Percentiles rank a stretch among this genome's conserved stretches.
These are phyloP conservation scores for Malbranchea zuffiana DNA, from an alignment of 2,329 filamentous ascomycete species.

Conservation along the genomic window DNA sequence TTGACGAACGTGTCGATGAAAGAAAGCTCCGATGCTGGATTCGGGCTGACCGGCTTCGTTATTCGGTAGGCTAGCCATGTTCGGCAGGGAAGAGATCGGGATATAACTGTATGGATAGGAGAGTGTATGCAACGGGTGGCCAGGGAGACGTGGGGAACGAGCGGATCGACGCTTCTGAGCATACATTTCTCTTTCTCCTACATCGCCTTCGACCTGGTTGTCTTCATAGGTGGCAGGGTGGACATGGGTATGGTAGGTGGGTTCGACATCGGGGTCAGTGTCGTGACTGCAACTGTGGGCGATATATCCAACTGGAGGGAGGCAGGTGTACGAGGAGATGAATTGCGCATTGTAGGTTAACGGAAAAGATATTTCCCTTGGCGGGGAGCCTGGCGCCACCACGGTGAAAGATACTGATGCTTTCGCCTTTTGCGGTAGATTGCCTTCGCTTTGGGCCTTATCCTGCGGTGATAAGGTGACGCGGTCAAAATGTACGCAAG, in stretches of 20 bases:
- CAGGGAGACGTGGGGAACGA: conserved; percentile 23
- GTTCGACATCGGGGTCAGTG: not conserved
- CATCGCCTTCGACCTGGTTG: not conserved
- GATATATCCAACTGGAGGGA: conserved; percentile 30
- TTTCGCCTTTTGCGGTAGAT: conserved; percentile 19
- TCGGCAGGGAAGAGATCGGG: conserved; percentile 19
- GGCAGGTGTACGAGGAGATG: conserved; percentile 45
- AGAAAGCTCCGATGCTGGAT: not conserved
- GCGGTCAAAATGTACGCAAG: conserved; percentile 10
- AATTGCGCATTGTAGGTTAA: conserved; percentile 44
- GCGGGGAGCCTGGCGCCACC: conserved; percentile 8
- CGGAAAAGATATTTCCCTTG: conserved; percentile 25
- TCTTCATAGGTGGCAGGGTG: conserved; percentile 6
- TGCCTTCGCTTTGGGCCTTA: conserved; percentile 13
- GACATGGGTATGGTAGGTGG: conserved; percentile 8
- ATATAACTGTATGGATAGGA: conserved; percentile 26
- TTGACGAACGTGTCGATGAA: too few species aligned
- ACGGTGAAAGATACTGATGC: conserved; percentile 20
- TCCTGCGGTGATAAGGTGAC: conserved; percentile 14
- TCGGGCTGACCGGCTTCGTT: conserved; percentile 9
- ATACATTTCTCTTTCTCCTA: conserved; percentile 8
- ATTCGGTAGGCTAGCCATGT: conserved; percentile 13
- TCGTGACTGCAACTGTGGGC: conserved; percentile 7
- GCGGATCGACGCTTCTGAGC: conserved; percentile 4
- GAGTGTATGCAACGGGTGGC: conserved; percentile 29